phyloP scores from a whole-genome alignment of 805 yeast genomes.

The Nakazawaea wickerhamii region DNA sequence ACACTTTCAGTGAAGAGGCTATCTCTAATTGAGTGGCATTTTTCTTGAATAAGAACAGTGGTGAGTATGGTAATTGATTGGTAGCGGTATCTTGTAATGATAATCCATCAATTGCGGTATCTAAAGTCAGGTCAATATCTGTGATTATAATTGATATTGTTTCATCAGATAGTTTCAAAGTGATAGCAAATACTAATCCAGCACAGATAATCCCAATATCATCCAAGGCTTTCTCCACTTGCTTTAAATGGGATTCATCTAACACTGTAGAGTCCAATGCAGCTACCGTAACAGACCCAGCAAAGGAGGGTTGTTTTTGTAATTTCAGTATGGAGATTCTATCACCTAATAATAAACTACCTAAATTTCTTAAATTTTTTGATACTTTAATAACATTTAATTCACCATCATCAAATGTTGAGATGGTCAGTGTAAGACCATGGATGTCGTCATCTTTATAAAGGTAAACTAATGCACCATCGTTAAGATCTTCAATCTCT shows the following conservation, averaged over 20 bases:
- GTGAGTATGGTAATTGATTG: constrained; percentile 33
- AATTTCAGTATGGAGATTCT: constrained; percentile 38
- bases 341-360: constrained; percentile 25
- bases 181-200: constrained; percentile 33
- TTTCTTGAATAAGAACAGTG: constrained; percentile 40
- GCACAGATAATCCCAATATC: constrained; percentile 61
- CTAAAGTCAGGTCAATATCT: constrained; percentile 1
- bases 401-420: constrained; percentile 8
- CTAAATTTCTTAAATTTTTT: constrained; percentile 16
- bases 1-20: constrained; percentile 14
- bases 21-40: constrained; percentile 16
- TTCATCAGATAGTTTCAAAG: constrained; percentile 20
- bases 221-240: constrained; percentile 37
- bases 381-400: constrained; percentile 23
- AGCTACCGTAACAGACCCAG: constrained; percentile 7
- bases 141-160: constrained; percentile 18
- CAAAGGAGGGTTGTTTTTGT: constrained; percentile 41
- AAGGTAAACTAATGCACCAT: constrained; percentile 3
- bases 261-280: constrained; percentile 18
- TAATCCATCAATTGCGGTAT: constrained; percentile 26
- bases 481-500: constrained; percentile 5
- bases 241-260: constrained; percentile 20
- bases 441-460: constrained; percentile 6
- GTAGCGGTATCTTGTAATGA: constrained; percentile 23
- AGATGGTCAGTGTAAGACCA: constrained; percentile 1